Base-by-base conservation (phyloP, 768 basidiomycete species). In the Megacollybia marginata region DNA sequence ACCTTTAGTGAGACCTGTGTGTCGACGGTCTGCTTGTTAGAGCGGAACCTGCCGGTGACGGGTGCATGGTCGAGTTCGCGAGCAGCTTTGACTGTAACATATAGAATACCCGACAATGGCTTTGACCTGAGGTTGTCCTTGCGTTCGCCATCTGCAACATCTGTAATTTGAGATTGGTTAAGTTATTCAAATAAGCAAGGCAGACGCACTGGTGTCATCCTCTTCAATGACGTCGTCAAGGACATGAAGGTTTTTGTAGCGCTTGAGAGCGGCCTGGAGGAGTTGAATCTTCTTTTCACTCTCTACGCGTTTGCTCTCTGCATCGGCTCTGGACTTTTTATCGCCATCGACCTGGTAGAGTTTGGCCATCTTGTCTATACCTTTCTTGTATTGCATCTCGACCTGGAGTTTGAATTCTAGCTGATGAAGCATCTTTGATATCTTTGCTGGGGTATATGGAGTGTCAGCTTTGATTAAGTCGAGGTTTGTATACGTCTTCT, bases 321-420 rank as follows among this genome's bases (percentile, higher is more conserved):
- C 92, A 64, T 98, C 95, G 11, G 81, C 83, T 60, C 88, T 81
- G 42, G 93, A 88, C 65, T 91, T 92, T 79, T 95, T 95, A 73
- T 99, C 96, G 48, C 94, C 95, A 60, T 99, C 96, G 5, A 88
- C 90, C 59, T 92, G 84, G 65, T 97, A 97, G 32, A 97, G 76
- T 67, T 89, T 94, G 34, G 86, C 89, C 96, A 99, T 99, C 74
- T 97, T 97, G 70, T 98, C 94, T 55, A 97, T 96, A 38, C 96
- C 96, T 64, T 85, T 80, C 75, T 94, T 95, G 75, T 97, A 97
- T 69, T 98, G 93, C 71, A 88, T 81, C 69, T 99, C 96, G 55
- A 99, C 92, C 66, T 95, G 91, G 49, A 97, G 83, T 71, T 99
- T 99, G 80, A 97, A 99, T 69, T 98, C 94, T 54, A 99, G 84